These are phyloP conservation scores for Trichoderma reesei DNA, from an alignment of 495 filamentous ascomycete species.

Conservation along the genomic window DNA sequence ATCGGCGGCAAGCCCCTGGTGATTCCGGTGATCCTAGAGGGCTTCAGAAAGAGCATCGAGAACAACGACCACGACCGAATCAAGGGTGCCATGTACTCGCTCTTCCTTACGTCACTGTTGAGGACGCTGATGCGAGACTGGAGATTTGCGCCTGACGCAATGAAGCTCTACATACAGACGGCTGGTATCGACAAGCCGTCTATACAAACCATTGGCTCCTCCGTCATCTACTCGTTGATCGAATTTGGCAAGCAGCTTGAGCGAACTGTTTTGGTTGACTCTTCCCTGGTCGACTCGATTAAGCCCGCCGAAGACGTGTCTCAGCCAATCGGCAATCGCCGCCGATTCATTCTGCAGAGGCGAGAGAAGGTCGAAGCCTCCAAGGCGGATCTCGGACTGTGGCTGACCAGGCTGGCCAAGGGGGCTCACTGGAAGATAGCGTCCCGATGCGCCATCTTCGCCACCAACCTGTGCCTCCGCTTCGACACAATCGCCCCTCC, in stretches of 20 bases:
- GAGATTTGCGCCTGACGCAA: slow-evolving; percentile 78
- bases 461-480: slow-evolving; percentile 76
- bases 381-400: slow-evolving; percentile 69
- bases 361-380: slow-evolving; percentile 67
- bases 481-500: slow-evolving; percentile 79
- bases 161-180: slow-evolving; percentile 81
- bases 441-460: slow-evolving; percentile 75
- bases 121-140: slow-evolving; percentile 83
- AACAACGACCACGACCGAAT: slow-evolving; percentile 77
- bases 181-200: slow-evolving; percentile 86
- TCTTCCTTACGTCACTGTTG: slow-evolving; percentile 81
- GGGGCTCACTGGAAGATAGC: slow-evolving; percentile 94
- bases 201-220: slow-evolving; percentile 79
- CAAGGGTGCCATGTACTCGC: slow-evolving; percentile 84
- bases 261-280: slow-evolving; percentile 76
- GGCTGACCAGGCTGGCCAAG: slow-evolving; percentile 67
- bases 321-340: slow-evolving; percentile 52
- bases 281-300: slow-evolving; percentile 60
- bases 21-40: slow-evolving; percentile 73
- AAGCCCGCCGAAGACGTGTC: slow-evolving; percentile 60
- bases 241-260: slow-evolving; percentile 83
- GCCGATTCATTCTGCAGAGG: slow-evolving; percentile 60
- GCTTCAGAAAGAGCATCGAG: slow-evolving; percentile 71
- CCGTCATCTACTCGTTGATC: slow-evolving; percentile 73
- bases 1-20: slow-evolving; percentile 78